phyloP scores from a whole-genome alignment of 2,329 filamentous ascomycete species.

The Botrytis hyacinthi region DNA sequence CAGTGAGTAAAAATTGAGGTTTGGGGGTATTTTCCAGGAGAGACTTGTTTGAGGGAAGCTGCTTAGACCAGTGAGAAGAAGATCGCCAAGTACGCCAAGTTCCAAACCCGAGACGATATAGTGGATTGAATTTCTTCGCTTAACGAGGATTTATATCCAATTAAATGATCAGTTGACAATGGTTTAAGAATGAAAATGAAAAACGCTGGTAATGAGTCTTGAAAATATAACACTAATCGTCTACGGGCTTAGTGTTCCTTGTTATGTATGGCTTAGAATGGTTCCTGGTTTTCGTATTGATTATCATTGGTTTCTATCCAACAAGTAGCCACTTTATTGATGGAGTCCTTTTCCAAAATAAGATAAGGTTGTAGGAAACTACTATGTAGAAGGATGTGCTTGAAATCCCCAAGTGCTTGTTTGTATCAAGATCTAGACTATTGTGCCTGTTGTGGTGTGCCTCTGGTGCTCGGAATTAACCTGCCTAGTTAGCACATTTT shows the following conservation, averaged over 20 bases:
- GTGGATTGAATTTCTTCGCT: not conserved
- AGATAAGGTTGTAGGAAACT: not conserved
- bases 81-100: slow-evolving; percentile 12
- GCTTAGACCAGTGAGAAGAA: slow-evolving; percentile 5
- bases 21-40: slow-evolving; percentile 14
- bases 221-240: not conserved
- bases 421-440: slow-evolving; percentile 1
- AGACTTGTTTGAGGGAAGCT: slow-evolving; percentile 10
- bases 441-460: not conserved
- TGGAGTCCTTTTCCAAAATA: not conserved
- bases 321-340: not conserved
- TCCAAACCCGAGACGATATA: slow-evolving; percentile 9
- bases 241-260: not conserved
- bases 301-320: not conserved
- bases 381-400: slow-evolving; percentile 2
- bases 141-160: not conserved
- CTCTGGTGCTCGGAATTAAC: not conserved
- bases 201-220: not conserved
- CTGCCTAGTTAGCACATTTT: not conserved
- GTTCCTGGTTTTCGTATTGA: not conserved
- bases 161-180: not conserved
- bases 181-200: not conserved
- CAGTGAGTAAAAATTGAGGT: not conserved
- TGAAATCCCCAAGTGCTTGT: not conserved
- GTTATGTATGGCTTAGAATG: not conserved